phyloP scores from a whole-genome alignment of 331 rosid species.

The Phaseolus coccineus region DNA sequence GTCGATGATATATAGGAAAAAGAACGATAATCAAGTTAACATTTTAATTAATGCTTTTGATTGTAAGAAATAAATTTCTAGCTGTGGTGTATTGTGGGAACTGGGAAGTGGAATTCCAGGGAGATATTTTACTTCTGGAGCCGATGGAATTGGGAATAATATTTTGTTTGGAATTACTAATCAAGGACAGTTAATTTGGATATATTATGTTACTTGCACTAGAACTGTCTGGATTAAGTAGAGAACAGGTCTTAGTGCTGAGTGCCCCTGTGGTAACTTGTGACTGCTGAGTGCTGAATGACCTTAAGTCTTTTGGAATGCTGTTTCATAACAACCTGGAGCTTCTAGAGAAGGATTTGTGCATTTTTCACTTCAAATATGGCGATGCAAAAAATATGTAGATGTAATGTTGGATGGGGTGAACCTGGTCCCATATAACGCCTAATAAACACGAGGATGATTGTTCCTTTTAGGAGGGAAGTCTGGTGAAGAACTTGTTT shows the following conservation, averaged over 20 bases:
- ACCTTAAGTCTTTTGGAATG: not conserved
- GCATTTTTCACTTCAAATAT: not conserved
- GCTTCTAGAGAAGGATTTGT: not conserved
- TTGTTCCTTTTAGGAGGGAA: not conserved
- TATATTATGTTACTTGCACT: not conserved
- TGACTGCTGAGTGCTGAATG: not conserved
- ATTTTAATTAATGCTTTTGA: not conserved
- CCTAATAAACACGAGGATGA: not conserved
- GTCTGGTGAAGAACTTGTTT: conserved; percentile 5
- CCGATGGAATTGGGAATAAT: not conserved
- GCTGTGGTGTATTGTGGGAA: conserved; percentile 3
- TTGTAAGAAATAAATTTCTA: not conserved
- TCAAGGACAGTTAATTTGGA: not conserved
- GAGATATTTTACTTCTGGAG: not conserved
- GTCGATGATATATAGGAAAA: not conserved
- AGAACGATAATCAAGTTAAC: not conserved
- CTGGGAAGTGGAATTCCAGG: not conserved
- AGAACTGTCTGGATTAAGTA: not conserved
- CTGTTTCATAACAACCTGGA: not conserved
- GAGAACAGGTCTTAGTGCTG: not conserved
- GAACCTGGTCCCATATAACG: not conserved
- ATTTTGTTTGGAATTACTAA: not conserved
- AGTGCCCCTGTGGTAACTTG: not conserved
- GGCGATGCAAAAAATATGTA: not conserved
- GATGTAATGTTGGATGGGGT: conserved; percentile 6